Percentiles rank a stretch among this genome's conserved stretches.
Evolutionary conservation across 2,329 filamentous ascomycete genomes (phyloP).

Genomic region (Aspergillus oerlinghausenensis): DNA sequence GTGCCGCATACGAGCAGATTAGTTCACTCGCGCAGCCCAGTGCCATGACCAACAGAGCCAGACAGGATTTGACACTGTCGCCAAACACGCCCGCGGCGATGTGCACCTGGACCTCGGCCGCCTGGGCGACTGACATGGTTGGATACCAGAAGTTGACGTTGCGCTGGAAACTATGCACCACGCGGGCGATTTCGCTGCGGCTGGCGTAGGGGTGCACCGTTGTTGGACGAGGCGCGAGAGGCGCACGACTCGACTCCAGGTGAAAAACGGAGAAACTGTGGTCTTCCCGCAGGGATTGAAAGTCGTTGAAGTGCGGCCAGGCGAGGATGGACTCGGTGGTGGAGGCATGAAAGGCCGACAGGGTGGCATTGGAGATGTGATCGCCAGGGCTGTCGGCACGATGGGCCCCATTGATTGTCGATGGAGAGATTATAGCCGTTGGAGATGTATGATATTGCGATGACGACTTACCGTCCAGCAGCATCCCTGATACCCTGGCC

Average conservation of each 20-base stretch:
- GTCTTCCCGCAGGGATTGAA: constrained; percentile 41
- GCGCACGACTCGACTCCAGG: constrained; percentile 42
- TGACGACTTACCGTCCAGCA: constrained; percentile 2
- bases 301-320: constrained; percentile 49
- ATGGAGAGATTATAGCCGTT: constrained; percentile 10
- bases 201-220: constrained; percentile 42
- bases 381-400: constrained; percentile 23
- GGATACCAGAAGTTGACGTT: constrained; percentile 54
- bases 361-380: constrained; percentile 41
- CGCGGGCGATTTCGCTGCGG: constrained; percentile 38
- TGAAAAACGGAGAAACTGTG: constrained; percentile 45
- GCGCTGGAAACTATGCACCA: constrained; percentile 43
- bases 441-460: constrained; percentile 8
- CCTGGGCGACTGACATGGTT: constrained; percentile 42
- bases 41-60: constrained; percentile 46
- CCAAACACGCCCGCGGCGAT: constrained; percentile 36
- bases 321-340: constrained; percentile 50
- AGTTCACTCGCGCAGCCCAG: constrained; percentile 46
- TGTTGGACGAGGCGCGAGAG: constrained; percentile 25
- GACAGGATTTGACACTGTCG: constrained; percentile 37
- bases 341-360: constrained; percentile 49
- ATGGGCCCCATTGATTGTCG: constrained; percentile 15
- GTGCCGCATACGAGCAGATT: constrained; percentile 25
- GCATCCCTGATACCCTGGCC: background rate
- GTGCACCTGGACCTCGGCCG: constrained; percentile 29